A percentile compares a stretch with the other conserved stretches of the same genome.
Evolutionary conservation across 441 rosid species (phyloP).

Genomic region (Iberis amara): DNA sequence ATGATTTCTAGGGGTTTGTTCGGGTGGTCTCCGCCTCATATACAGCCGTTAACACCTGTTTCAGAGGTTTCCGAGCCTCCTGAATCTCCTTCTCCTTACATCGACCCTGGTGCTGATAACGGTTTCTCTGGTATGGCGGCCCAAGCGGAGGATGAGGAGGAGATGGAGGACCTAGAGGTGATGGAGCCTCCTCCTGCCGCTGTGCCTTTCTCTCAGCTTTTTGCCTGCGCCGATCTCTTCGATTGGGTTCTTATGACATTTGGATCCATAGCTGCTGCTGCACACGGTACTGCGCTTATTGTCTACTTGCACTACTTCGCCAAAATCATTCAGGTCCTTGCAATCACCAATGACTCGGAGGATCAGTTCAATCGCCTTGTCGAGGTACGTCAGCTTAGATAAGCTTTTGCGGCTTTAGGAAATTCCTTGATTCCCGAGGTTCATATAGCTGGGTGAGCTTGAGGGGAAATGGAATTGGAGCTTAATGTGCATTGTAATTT

Average conservation of each 20-base stretch:
- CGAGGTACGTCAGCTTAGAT: conserved; percentile 46
- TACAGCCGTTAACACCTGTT: conserved; percentile 95
- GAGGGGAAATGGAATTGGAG: conserved; percentile 8
- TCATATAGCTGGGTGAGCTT: conserved; percentile 13
- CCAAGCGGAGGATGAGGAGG: conserved; percentile 63
- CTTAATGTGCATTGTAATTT: conserved; percentile 1
- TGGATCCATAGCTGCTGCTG: conserved; percentile 93
- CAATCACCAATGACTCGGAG: conserved; percentile 24
- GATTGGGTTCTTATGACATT: conserved; percentile 89
- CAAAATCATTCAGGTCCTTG: conserved; percentile 65
- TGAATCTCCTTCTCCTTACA: conserved; percentile 93
- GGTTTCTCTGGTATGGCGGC: conserved; percentile 50
- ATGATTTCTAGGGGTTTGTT: conserved; percentile 91
- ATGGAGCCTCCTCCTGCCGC: conserved; percentile 93
- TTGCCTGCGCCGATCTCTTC: conserved; percentile 76
- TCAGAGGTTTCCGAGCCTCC: conserved; percentile 99
- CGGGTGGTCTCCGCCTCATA: conserved; percentile 98
- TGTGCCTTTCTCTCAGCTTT: conserved; percentile 83
- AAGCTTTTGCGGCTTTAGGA: not conserved
- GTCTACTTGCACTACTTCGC: conserved; percentile 96
- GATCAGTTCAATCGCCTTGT: conserved; percentile 52
- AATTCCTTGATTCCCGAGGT: not conserved
- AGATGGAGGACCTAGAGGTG: conserved; percentile 74
- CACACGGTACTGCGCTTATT: conserved; percentile 90
- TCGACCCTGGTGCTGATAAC: conserved; percentile 64